These are phyloP conservation scores for Xylariales sp. DNA, from an alignment of 2,329 filamentous ascomycete genomes.

Conservation along the genomic window DNA sequence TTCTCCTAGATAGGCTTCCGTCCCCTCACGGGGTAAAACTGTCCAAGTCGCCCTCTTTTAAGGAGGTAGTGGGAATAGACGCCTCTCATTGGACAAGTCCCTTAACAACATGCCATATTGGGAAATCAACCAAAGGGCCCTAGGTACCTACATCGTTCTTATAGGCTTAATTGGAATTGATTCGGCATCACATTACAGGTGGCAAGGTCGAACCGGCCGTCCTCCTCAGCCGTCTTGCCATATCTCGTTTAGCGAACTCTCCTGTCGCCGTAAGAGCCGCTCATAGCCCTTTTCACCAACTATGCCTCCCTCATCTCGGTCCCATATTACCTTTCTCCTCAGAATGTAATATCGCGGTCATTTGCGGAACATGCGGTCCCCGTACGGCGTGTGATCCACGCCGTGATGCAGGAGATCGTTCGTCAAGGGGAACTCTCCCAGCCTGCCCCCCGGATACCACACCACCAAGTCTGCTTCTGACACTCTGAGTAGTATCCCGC, in stretches of 20 bases:
- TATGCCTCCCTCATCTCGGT: conserved; percentile 62
- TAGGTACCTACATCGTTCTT: neutral
- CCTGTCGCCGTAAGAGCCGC: conserved; percentile 37
- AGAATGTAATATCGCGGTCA: conserved; percentile 72
- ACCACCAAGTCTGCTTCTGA: conserved; percentile 68
- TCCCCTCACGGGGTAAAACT: too few relatives aligned
- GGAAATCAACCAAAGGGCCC: neutral
- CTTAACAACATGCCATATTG: conserved; percentile 1
- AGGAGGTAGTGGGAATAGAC: neutral
- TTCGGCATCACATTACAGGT: neutral
- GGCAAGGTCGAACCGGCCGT: conserved; percentile 39
- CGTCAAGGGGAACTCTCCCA: conserved; percentile 57
- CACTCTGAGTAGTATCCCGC: conserved; percentile 61
- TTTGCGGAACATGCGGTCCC: conserved; percentile 65
- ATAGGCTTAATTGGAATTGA: too few relatives aligned
- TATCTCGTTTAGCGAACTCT: conserved; percentile 35
- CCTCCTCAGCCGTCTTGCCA: conserved; percentile 49
- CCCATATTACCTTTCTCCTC: conserved; percentile 69
- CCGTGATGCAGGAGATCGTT: conserved; percentile 70
- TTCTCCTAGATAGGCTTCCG: too few relatives aligned
- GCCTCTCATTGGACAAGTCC: conserved; percentile 4
- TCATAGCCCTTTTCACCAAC: conserved; percentile 48
- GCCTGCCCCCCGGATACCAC: conserved; percentile 63
- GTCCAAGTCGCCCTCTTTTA: too few relatives aligned
- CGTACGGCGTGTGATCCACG: conserved; percentile 72